Base-by-base conservation (phyloP, 2,329 filamentous ascomycete genomes). In the Biscogniauxia mediterranea region DNA sequence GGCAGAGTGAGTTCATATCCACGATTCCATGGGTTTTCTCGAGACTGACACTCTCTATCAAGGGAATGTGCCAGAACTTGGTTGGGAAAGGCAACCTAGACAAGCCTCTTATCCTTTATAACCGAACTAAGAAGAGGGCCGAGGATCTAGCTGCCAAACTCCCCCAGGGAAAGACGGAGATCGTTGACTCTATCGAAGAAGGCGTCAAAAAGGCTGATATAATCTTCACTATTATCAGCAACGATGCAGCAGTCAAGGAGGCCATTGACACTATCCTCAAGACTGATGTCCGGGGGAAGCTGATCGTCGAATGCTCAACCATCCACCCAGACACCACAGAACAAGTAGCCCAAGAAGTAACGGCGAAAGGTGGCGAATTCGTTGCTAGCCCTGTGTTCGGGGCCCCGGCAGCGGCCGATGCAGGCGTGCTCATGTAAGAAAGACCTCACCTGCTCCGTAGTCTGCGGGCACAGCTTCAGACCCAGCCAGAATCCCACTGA, bases 241-340 rank as follows among this genome's bases (percentile, higher is more conserved):
- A 95, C 71, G 93, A 97, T 73, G 79, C 83, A 2, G 90, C 90
- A 5, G 86, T 96, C 52, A 83, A 86, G 60, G 78, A 83, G 4
- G 85, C 86, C 20, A 82, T 92, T 62, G 75, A 81, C 51, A 73
- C 81, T 2, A 83, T 89, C 28, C 77, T 92, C 3, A 69, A 83
- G 54, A 71, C 77, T 19, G 78, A 86, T 60, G 77, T 91, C 19
- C 81, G 81, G 26, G 87, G 86, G 63, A 97, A 96, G 78, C 79
- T 95, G 17, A 88, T 97, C 67, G 84, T 96, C 32, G 93, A 97
- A 72, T 93, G 90, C 81, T 95, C 91, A 3, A 97, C 93, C 25
- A 85, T 97, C 42, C 90, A 95, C 74, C 93, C 93, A 0, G 89
- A 93, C 59, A 92, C 90, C 3, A 91, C 90, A 1, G 85, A 91